Base-by-base conservation (phyloP, 106 monocot species). In the Posidonia australis region DNA sequence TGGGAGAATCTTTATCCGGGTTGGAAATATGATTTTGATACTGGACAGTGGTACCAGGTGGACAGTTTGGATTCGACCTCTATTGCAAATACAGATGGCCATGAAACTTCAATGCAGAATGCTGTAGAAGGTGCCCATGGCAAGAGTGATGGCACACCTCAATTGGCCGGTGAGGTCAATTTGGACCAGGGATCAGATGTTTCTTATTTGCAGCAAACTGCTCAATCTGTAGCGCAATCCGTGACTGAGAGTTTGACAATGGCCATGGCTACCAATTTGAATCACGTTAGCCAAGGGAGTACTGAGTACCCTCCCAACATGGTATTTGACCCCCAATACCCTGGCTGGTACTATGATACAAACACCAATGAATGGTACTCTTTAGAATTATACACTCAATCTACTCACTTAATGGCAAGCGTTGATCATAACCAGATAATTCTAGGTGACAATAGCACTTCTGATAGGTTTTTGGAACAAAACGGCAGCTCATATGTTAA, bases 301-400 rank as follows among this genome's bases (percentile, higher is more conserved):
- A 60, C 49, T n/a, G 79, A 78, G 18, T 91, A 91, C 71, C 98
- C 98, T 44, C 63, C 75, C n/a, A 91, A 99, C 56, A 91, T 99
- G 98, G 67, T 99, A 55, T 87, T 99, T 71, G 87, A 99, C 74
- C 76, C 98, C 54, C 87, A 86, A 44, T 99, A 99, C 58, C 88
- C 91, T 49, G 88, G 78, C 42, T 99, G 87, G 87, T 99, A 91
- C 46, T 91, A 85, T 58, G 98, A 99, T 56, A 88, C 83, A 51
- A 99, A 79, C 71, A 88, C 81, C 0, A 75, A 83, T 54, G 74
- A 83, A 51, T 99, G 98, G 98, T 73, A 81, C 46, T 66, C 83
- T 17, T 77, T 99, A 24, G 98, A 88, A 52, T 88, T 85, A 14
- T 99, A 99, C 48, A 66, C 46, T 43, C 87, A 78, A 63, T n/a